Conservation (phyloP, 805 yeast species). For the Saccharomycopsis sp. region DNA sequence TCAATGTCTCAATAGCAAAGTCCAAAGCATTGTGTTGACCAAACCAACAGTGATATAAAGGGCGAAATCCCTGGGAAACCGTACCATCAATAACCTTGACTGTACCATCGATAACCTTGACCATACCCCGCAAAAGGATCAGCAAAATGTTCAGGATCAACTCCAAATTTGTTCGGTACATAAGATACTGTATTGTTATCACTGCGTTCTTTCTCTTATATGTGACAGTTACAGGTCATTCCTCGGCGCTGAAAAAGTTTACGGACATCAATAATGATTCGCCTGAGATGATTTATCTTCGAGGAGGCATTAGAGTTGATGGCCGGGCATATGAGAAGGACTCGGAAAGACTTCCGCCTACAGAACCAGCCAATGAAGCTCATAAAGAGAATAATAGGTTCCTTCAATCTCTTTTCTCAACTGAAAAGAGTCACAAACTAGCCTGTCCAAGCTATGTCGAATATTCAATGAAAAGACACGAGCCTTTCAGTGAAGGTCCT, state of each 20-base stretch:
- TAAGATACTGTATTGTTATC: not conserved
- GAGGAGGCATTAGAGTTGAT: not conserved
- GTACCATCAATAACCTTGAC: too few relatives aligned
- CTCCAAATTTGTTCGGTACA: not conserved
- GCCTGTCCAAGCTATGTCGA: conserved; percentile 57
- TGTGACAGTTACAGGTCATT: not conserved
- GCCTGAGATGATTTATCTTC: not conserved
- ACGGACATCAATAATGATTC: not conserved
- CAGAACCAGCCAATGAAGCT: not conserved
- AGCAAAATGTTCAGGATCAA: not conserved
- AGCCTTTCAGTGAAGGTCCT: conserved; percentile 53
- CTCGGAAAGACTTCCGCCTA: not conserved
- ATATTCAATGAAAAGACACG: conserved; percentile 49
- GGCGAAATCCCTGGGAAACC: not conserved
- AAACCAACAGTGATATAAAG: not conserved
- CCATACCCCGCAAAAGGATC: too few relatives aligned
- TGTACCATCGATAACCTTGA: too few relatives aligned
- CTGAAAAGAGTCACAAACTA: not conserved
- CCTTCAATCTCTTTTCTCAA: not conserved
- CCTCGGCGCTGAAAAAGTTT: not conserved
- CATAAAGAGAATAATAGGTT: not conserved
- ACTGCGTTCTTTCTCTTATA: not conserved
- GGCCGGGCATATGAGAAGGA: not conserved
- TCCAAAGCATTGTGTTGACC: too few relatives aligned
- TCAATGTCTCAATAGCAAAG: not conserved